These are phyloP conservation scores for Chlorella sp. DNA, from an alignment of 139 green algal genomes.

Conservation along the genomic window DNA sequence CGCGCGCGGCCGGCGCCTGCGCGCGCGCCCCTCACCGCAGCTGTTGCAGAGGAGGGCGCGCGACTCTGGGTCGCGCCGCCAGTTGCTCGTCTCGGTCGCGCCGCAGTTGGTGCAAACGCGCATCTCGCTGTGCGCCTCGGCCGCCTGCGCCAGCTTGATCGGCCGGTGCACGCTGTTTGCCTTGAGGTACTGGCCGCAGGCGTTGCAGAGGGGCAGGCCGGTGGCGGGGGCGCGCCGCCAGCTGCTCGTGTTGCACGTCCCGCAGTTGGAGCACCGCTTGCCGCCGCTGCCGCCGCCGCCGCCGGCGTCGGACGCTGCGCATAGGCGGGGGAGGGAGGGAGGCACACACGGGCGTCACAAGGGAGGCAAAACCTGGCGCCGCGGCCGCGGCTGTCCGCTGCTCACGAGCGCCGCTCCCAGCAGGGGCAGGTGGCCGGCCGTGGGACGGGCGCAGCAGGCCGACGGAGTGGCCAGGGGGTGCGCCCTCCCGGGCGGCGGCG, in stretches of 20 bases:
- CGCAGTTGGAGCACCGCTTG: constrained; percentile 22
- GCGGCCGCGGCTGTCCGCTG: too few relatives aligned
- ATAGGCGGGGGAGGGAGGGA: neutral
- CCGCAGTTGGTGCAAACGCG: constrained; percentile 9
- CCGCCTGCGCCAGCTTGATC: neutral
- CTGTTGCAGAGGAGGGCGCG: constrained; percentile 12
- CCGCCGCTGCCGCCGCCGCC: neutral
- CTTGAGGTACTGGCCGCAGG: constrained; percentile 23
- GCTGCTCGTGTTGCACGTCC: constrained; percentile 7
- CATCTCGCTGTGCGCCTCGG: neutral
- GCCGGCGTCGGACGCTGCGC: too few relatives aligned
- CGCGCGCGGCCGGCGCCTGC: too few relatives aligned
- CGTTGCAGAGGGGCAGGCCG: constrained; percentile 1
- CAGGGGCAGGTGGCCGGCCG: too few relatives aligned
- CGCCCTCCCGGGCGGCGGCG: too few relatives aligned
- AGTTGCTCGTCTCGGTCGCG: constrained; percentile 17
- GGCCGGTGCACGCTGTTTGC: constrained; percentile 6
- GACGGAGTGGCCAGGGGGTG: too few relatives aligned
- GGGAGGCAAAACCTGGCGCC: too few relatives aligned
- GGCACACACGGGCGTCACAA: neutral
- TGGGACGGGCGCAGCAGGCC: too few relatives aligned
- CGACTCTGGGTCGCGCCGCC: constrained; percentile 13
- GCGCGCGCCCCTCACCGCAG: constrained; percentile 14
- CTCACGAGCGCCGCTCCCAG: too few relatives aligned
- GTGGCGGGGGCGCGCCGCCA: constrained; percentile 12